phyloP scores from a whole-genome alignment of 2,329 filamentous ascomycete genomes.

The Onygenales sp. region DNA sequence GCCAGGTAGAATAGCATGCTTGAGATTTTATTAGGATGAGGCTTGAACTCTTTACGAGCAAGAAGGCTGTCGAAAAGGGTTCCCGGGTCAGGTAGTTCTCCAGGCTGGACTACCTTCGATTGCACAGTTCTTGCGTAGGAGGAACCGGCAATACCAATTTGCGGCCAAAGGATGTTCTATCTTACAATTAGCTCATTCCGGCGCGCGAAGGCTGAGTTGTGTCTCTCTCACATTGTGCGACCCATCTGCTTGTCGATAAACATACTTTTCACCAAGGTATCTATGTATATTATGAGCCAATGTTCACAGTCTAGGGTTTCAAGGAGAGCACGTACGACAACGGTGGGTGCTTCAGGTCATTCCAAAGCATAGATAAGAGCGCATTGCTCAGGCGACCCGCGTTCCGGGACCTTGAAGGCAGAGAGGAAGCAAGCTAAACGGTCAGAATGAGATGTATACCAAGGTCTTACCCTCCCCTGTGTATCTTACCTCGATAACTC shows the following conservation, averaged over 20 bases:
- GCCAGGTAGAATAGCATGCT: conserved; percentile 42
- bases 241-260: conserved; percentile 25
- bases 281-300: conserved; percentile 25
- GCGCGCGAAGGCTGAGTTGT: background rate
- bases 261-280: conserved; percentile 20
- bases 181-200: background rate
- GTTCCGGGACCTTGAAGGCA: conserved; percentile 16
- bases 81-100: conserved; percentile 16
- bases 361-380: conserved; percentile 22
- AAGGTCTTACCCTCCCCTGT: conserved; percentile 23
- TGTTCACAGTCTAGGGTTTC: conserved; percentile 16
- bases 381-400: conserved; percentile 15
- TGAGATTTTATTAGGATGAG: conserved; percentile 37
- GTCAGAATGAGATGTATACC: conserved; percentile 39
- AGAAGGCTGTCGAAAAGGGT: conserved; percentile 17
- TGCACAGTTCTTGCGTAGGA: conserved; percentile 20
- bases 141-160: conserved; percentile 17
- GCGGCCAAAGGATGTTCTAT: conserved; percentile 15
- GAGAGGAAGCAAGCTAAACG: conserved; percentile 18
- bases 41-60: conserved; percentile 14
- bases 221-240: conserved; percentile 10
- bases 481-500: conserved; percentile 37
- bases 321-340: conserved; percentile 27
- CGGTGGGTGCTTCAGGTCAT: conserved; percentile 27
- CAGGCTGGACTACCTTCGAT: conserved; percentile 10